These are phyloP conservation scores for Sphagnum fallax DNA, from an alignment of 228 moss, liverwort and hornwort species.

Conservation along the genomic window DNA sequence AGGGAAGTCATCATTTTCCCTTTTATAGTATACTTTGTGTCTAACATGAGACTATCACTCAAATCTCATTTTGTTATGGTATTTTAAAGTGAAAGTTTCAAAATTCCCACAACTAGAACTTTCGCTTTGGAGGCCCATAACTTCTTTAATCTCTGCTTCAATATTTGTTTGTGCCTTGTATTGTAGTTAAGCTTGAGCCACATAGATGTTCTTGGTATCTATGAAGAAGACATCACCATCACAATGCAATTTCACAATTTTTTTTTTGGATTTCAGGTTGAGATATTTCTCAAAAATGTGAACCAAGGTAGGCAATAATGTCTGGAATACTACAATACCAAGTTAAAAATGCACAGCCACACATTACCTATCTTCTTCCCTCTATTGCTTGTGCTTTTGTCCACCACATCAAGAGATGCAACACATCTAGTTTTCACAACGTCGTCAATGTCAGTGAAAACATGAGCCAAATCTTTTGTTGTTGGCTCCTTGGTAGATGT, in stretches of 20 bases:
- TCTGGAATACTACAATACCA: slow-evolving; percentile 36
- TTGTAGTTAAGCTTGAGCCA: slow-evolving; percentile 25
- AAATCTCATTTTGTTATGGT: too few species aligned
- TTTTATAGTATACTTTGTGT: too few species aligned
- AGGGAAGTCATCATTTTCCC: too few species aligned
- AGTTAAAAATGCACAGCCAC: slow-evolving; percentile 41
- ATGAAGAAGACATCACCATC: slow-evolving; percentile 54
- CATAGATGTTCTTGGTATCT: slow-evolving; percentile 32
- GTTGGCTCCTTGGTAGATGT: slow-evolving; percentile 27
- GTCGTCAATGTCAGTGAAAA: slow-evolving; percentile 45
- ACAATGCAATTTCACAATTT: slow-evolving; percentile 39
- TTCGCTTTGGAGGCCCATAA: too few species aligned
- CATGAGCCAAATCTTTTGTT: slow-evolving; percentile 36
- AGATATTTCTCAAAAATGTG: slow-evolving; percentile 45
- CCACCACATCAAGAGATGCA: slow-evolving; percentile 36
- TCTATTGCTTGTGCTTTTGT: slow-evolving; percentile 42
- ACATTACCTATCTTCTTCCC: slow-evolving; percentile 42
- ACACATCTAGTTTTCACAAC: slow-evolving; percentile 40
- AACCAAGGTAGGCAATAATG: slow-evolving; percentile 31
- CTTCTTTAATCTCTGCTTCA: slow-evolving; percentile 30
- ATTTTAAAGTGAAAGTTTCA: too few species aligned
- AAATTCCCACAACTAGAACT: too few species aligned
- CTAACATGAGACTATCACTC: too few species aligned
- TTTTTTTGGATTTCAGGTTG: slow-evolving; percentile 34
- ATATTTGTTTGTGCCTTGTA: slow-evolving; percentile 34